Evolutionary conservation across 495 filamentous ascomycete genomes (phyloP), one percentile per base, ranked within the genome.

Genomic region (Hyphodiscus hymeniophilus): DNA sequence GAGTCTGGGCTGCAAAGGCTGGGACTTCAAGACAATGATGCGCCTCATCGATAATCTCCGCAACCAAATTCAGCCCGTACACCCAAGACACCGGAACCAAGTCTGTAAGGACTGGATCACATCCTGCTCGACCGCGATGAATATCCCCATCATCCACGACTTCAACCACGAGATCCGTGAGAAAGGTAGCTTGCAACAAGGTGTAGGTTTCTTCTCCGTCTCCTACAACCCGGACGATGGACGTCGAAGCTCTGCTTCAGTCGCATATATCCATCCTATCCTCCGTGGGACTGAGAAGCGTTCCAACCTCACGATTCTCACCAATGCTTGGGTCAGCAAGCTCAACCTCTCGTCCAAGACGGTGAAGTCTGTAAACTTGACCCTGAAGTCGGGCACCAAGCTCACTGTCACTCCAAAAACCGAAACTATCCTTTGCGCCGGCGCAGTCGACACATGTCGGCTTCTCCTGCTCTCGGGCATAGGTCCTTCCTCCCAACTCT

Each of bases 241-340:
- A 51, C 75, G 74, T 48, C 75, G 87, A 36, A 86, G 81, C 69
- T 87, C 82, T 60, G 84, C 87, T 42, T 83, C 77, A 56, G 87
- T 92, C 3, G 87, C 87, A 13, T 92, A 92, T 60, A 86, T 92
- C 60, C 87, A 92, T 57, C 87, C 87, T 17, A 88, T 92, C 47
- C 69, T 92, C 26, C 72, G 76, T 10, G 85, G 84, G 6, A 77
- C 84, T 26, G 85, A 89, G 69, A 81, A 79, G 61, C 69, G 84
- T 28, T 75, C 80, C 2, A 92, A 92, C 57, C 64, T 92, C 59
- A 89, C 82, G 8, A 78, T 92, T 42, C 67, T 92, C 38, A 89
- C 84, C 48, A 77, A 88, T 55, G 77, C 85, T 15, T 89, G 84
- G 82, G 86, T 89, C 33, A 81, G 75, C 55, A 83, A 79, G 50